Base-by-base conservation (phyloP, 2,329 filamentous ascomycete genomes). In the Calonectria hawksworthii region DNA sequence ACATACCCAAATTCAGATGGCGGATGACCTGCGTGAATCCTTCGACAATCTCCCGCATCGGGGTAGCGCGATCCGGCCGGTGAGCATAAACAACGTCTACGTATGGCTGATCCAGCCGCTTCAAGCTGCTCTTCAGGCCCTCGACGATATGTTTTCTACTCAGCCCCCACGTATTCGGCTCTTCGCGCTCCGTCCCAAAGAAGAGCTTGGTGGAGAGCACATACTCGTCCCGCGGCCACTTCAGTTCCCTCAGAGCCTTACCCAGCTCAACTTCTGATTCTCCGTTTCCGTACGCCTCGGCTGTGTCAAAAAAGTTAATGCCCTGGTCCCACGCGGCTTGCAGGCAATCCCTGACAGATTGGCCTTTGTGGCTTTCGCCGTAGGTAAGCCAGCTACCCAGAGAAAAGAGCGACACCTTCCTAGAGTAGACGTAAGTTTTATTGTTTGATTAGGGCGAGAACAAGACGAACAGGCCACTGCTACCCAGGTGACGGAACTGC, bases 141-240 rank as follows among this genome's bases (percentile, higher is more conserved):
- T 93, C 92, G 74, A 94, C 87, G 68, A 94, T 87, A 83, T 94
- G 92, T 83, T 94, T 94, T 69, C 92, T 87, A 10, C 89, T 92
- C 50, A 94, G 87, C 14, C 92, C 92, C 51, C 88, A 86, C 80
- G 93, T 93, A 85, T 94, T 94, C 74, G 80, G 80, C 68, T 82
- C 80, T 73, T 82, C 80, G 73, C 80, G 80, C 0, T 79, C 79
- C n/a, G 80, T 82, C 0, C 80, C 80, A 14, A 82, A 82, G 70
- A 82, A 82, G n/a, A 82, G 64, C 71, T 81, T 81, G 41, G 56
- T 92, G 34, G 86, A 89, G 75, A 92, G 87, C 47, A 92, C 90
- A 47, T 91, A 86, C 76, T 92, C 91, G 79, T 90, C 90, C 54
- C 91, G 86, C 75, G 90, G 90, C 90, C 90, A 92, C 73, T 85